A percentile compares a stretch with the other conserved stretches of the same genome.
phyloP scores from a whole-genome alignment of 176 grass and related monocot species.

The Eleusine coracana region DNA sequence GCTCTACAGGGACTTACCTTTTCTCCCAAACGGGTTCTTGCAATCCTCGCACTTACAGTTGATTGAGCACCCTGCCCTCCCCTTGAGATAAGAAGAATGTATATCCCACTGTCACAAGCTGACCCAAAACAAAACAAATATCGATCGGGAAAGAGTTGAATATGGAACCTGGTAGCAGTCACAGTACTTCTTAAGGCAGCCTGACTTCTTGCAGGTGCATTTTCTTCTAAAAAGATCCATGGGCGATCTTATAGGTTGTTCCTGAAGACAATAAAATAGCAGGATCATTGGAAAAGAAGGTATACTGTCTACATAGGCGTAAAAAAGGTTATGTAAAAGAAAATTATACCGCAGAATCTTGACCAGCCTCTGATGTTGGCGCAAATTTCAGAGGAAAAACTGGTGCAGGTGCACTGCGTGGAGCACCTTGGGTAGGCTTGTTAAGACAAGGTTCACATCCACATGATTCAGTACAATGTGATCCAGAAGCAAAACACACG shows the following conservation, averaged over 20 bases:
- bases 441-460: conserved; percentile 59
- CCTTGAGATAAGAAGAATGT: conserved; percentile 45
- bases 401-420: conserved; percentile 25
- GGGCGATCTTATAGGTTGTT: conserved; percentile 48
- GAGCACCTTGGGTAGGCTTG: conserved; percentile 43
- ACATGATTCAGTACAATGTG: conserved; percentile 59
- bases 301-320: neutral
- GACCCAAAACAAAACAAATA: neutral
- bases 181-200: conserved; percentile 73
- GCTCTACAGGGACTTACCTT: conserved; percentile 39
- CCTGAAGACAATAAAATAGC: conserved; percentile 32
- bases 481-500: conserved; percentile 61
- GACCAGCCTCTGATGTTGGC: conserved; percentile 37
- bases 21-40: conserved; percentile 59
- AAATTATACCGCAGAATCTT: conserved; percentile 44
- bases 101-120: conserved; percentile 24
- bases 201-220: conserved; percentile 69
- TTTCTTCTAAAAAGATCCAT: conserved; percentile 55
- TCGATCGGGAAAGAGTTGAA: conserved; percentile 22
- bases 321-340: conserved; percentile 32
- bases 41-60: conserved; percentile 73
- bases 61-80: conserved; percentile 60
- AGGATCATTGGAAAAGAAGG: neutral
- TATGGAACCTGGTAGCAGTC: conserved; percentile 60
- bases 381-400: conserved; percentile 45